Base-by-base conservation (phyloP, 441 rosid genomes). In the Bocquillonia castaneifolia region DNA sequence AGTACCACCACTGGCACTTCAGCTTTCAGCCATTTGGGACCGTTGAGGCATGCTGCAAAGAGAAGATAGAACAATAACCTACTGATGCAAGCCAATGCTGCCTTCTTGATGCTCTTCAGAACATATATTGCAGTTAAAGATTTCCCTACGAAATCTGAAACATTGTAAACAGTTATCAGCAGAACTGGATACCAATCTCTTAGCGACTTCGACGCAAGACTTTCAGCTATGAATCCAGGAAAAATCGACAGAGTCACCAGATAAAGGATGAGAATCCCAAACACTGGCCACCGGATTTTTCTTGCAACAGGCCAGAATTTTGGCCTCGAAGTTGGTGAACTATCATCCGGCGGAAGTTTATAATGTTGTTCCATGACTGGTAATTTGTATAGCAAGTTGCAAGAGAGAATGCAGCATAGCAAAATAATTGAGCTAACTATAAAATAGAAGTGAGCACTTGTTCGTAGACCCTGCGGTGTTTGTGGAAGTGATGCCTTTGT, bases 401-500 rank as follows among this genome's bases (percentile, higher is more conserved):
- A 77, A 50, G 83, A 81, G 28, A 85, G 34, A 14, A 78, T 73
- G 90, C 98, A 90, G 58, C 83, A 78, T 2, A 90, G 47, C 59
- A 87, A 83, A 56, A 85, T 75, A 13, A 73, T 70, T 25, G 87
- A 74, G 82, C 91, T 80, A 52, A 88, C 89, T 31, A 90, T 81
- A 57, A 93, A 90, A 53, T 90, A 93, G 76, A 81, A 82, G 70
- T 91, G 89, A 42, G 97, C 86, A 56, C 97, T 91, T 5, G 87
- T 74, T 71, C 85, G 72, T 29, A 93, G 82, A 54, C 98, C 98
- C 17, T 77, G 84, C 0, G 87, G 75, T 47, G 83, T 88, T 57
- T 84, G 93, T 10, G 97, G 86, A 8, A 90, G 85, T 12, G 90
- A 86, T 42, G 90, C 96, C 77, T 93, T 90, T 28, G 98, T 93